Evolutionary conservation across 768 basidiomycete genomes (phyloP).

Genomic region (Auriscalpium orientale): DNA sequence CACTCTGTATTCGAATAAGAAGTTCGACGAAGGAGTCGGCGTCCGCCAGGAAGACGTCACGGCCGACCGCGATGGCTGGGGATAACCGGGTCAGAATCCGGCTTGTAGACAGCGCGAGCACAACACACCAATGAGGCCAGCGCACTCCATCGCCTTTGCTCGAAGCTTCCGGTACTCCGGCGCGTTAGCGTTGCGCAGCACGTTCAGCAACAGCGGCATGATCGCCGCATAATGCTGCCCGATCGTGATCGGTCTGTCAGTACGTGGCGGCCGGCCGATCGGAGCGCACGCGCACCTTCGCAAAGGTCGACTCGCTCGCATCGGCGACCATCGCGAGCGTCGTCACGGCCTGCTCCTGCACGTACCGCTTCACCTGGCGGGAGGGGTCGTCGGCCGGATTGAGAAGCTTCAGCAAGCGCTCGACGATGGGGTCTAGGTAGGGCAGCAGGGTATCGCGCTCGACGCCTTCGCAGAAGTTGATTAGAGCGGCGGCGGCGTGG

Average conservation of each 20-base stretch:
- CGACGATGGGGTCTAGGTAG: slow-evolving; percentile 75
- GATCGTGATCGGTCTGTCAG: too few species aligned
- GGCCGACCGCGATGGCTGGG: slow-evolving; percentile 79
- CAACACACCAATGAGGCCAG: slow-evolving; percentile 68
- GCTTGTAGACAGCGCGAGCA: too few species aligned
- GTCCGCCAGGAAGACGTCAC: slow-evolving; percentile 71
- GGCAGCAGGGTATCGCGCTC: slow-evolving; percentile 64
- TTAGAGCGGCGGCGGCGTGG: slow-evolving; percentile 80
- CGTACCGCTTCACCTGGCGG: slow-evolving; percentile 48
- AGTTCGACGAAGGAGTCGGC: slow-evolving; percentile 63
- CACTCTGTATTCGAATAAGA: slow-evolving; percentile 74
- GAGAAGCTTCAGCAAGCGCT: slow-evolving; percentile 58
- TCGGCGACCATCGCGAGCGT: slow-evolving; percentile 87
- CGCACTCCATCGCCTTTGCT: slow-evolving; percentile 88
- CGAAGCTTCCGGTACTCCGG: slow-evolving; percentile 60
- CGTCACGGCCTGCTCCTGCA: slow-evolving; percentile 84
- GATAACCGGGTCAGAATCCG: neutral
- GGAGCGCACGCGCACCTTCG: slow-evolving; percentile 46
- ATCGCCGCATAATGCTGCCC: slow-evolving; percentile 64
- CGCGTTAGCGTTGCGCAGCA: slow-evolving; percentile 65
- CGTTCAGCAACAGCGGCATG: slow-evolving; percentile 74
- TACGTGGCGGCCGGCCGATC: too few species aligned
- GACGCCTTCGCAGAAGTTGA: slow-evolving; percentile 89
- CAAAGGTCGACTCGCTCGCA: slow-evolving; percentile 72
- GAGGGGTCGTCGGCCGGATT: slow-evolving; percentile 38